Evolutionary conservation across 495 filamentous ascomycete genomes (phyloP), one percentile per base, ranked within the genome.

Genomic region (Talaromyces wortmannii): DNA sequence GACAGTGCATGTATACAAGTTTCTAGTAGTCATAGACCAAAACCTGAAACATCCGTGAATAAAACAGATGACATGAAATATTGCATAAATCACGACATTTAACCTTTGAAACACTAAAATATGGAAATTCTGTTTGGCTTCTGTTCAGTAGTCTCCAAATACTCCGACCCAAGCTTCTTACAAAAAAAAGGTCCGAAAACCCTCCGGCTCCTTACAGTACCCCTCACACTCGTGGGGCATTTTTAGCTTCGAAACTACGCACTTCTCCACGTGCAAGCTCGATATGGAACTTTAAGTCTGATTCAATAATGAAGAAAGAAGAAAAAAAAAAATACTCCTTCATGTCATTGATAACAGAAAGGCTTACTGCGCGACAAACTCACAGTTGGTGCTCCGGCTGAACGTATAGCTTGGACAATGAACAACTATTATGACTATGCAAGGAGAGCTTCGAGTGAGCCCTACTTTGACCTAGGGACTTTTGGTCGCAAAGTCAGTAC

Each of bases 391-490:
- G 13, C 36, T 40, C 36, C 36, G 36, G 36, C 36, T 40, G 8
- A 23, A 2, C 2, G 5, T 40, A 40, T 40, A 40, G 36, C 36
- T 40, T 40, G 36, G 36, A 40, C 36, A 40, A 40, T 40, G 36
- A 40, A 23, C 23, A 23, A 40, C 36, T 40, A 2, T 40, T 40
- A 5, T 5, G 36, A 40, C 1, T 23, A 23, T 23, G 23, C 23
- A 40, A 13, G 8, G 5, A 40, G 36, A 40, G 36, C 36, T 40
- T 40, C 36, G 36, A 55, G 60, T 7, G 61, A 58, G 43, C 57
- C 56, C 33, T 84, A 85, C 57, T 86, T 80, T 60, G 57, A 86
- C 51, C 77, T 87, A 1, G 84, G 84, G n/a, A 58, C 60, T 5
- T 82, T 73, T 51, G 61, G 71, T 43, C 75, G 81, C 23, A 53